Conservation (phyloP, 2,329 filamentous ascomycete species). For the Epichloe brachyelytri region DNA sequence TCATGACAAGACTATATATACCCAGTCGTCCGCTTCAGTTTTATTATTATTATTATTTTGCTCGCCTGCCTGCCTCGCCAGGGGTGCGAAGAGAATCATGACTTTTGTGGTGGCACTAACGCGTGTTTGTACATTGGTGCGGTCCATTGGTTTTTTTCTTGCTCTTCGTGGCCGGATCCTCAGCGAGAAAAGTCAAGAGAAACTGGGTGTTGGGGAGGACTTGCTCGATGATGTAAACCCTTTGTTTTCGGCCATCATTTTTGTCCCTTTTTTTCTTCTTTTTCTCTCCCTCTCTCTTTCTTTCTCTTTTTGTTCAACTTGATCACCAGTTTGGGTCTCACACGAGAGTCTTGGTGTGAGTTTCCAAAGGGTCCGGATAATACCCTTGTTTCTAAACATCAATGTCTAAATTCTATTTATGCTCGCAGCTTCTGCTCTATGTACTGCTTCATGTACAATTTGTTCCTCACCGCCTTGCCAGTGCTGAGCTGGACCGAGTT, state of each 20-base stretch:
- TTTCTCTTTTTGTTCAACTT: neutral
- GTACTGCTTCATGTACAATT: neutral
- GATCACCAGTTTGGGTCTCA: neutral
- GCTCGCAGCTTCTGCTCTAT: neutral
- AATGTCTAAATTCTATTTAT: slow-evolving; percentile 7
- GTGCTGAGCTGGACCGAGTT: too few species aligned
- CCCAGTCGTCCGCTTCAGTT: slow-evolving; percentile 14
- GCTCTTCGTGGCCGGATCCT: neutral
- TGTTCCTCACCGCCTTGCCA: too few species aligned
- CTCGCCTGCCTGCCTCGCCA: neutral
- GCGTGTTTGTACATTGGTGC: neutral
- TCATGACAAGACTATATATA: slow-evolving; percentile 19
- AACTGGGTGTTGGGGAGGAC: slow-evolving; percentile 1
- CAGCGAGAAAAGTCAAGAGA: neutral
- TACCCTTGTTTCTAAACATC: slow-evolving; percentile 3
- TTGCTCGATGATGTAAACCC: neutral
- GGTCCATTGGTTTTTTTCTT: neutral
- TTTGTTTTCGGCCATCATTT: neutral
- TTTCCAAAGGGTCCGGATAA: neutral
- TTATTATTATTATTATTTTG: neutral
- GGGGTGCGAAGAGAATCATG: neutral
- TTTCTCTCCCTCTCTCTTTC: neutral
- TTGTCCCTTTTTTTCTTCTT: neutral
- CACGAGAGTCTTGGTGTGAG: neutral
- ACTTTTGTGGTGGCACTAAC: neutral